Base-by-base conservation (phyloP, 345 rosid genomes). In the Lepidium aucheri region DNA sequence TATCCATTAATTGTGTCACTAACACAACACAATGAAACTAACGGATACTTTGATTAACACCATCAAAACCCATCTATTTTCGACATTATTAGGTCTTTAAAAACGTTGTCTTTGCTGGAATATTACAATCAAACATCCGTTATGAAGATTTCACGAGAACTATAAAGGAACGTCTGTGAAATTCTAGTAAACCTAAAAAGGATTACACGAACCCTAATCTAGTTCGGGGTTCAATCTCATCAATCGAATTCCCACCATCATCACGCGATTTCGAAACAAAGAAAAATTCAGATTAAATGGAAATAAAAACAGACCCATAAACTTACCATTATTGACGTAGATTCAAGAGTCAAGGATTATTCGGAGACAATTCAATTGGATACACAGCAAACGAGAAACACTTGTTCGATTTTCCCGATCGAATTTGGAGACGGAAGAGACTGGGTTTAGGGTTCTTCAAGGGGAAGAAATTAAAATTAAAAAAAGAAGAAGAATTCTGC, bases 401-500 rank as follows among this genome's bases (percentile, higher is more conserved):
- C 66, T 65, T 41, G 9, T 6, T 11, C 51, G 53, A 57, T 50
- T 46, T 14, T 47, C 52, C 22, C 41, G 12, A 14, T 40, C 60
- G 47, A 72, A 41, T 49, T 28, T 40, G 45, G 60, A 55, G n/a
- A n/a, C n/a, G n/a, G n/a, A n/a, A n/a, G n/a, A n/a, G 60, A 50
- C 38, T 65, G 60, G 71, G 24, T 41, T 58, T 72, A 65, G 70
- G 76, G 66, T 57, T 72, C 71, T 64, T 63, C 59, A 5, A 20
- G 26, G 12, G 42, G 12, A 1, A 52, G 7, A 14, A 1, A n/a
- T n/a, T n/a, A n/a, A n/a, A n/a, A n/a, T n/a, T 8, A 13, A 41
- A 2, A 28, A 20, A 63, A 13, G 2, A n/a, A n/a, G n/a, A n/a
- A 30, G 2, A 12, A 7, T 1, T 13, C 9, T 17, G 35, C 28